Base-by-base conservation (phyloP, 805 yeast species). In the Metschnikowia borealis region DNA sequence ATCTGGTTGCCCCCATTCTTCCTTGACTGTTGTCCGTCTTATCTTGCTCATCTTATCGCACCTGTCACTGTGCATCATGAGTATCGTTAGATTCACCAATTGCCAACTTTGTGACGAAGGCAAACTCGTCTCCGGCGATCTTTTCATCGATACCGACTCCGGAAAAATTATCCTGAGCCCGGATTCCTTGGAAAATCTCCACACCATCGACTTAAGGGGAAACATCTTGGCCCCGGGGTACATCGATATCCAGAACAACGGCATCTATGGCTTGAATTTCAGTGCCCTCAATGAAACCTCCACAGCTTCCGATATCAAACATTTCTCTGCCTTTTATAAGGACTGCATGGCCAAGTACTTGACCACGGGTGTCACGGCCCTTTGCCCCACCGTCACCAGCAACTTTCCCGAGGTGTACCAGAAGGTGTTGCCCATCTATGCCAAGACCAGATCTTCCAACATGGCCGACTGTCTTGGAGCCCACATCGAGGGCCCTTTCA, bases 401-500 rank as follows among this genome's bases (percentile, higher is more conserved):
- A 77, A 74, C 37, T 74, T 73, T 56, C 75, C 78, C 6, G 71
- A 74, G 44, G 80, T 77, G 33, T 81, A 81, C 61, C 62, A 62
- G 20, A 73, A 70, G 51, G 78, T 77, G 10, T 66, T 81, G 47
- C 81, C 81, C 5, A 54, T 70, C 26, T 68, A 78, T 52, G 64
- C 64, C 17, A 65, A 67, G 32, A 62, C 69, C 11, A 62, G 79
- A 35, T 54, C 62, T 2, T 29, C 55, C 33, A 53, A 56, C 44
- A 69, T 64, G 59, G 59, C 74, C 14, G 82, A 78, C 57, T 70
- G 77, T 3, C 64, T 81, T 49, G 85, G 85, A 10, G 81, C 81
- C n/a, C 85, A 81, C 59, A 63, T 77, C 37, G 85, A 81, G 56
- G 85, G 85, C 5, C 85, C 85, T 6, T 79, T 80, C 59, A 73